Conservation (phyloP, 306 rosid genomes). For the Acacia acuminata region DNA sequence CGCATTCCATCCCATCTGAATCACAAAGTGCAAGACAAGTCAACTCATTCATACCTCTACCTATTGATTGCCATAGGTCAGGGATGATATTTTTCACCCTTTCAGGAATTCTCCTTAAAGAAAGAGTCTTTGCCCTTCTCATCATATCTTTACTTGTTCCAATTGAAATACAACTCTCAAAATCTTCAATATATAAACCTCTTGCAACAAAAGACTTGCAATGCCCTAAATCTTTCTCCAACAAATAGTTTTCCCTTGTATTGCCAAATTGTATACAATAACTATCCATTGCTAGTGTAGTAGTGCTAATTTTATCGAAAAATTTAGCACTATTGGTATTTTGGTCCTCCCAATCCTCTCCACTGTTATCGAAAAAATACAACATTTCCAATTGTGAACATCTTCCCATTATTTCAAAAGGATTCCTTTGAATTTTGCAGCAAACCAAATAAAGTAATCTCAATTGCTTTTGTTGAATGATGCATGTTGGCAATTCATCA, state of each 20-base stretch:
- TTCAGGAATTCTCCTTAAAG: not conserved
- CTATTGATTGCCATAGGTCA: not conserved
- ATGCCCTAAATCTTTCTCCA: too few species aligned
- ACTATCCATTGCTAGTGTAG: not conserved
- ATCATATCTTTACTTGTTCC: not conserved
- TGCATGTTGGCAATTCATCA: not conserved
- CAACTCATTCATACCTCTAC: not conserved
- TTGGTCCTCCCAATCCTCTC: too few species aligned
- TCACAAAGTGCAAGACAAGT: not conserved
- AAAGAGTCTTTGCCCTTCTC: not conserved
- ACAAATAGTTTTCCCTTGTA: fast-evolving
- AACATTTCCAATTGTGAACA: too few species aligned
- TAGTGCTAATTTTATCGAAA: not conserved
- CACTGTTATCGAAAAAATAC: too few species aligned
- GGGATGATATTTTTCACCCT: not conserved
- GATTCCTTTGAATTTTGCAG: not conserved
- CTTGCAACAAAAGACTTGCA: not conserved
- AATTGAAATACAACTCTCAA: not conserved
- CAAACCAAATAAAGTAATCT: not conserved
- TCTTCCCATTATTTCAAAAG: too few species aligned
- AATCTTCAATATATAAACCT: not conserved
- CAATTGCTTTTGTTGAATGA: not conserved
- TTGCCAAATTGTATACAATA: not conserved
- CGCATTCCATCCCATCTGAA: not conserved
- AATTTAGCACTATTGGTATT: not conserved